These are phyloP conservation scores for Berkeleyomyces rouxiae DNA, from an alignment of 2,329 filamentous ascomycete species.

Conservation along the genomic window DNA sequence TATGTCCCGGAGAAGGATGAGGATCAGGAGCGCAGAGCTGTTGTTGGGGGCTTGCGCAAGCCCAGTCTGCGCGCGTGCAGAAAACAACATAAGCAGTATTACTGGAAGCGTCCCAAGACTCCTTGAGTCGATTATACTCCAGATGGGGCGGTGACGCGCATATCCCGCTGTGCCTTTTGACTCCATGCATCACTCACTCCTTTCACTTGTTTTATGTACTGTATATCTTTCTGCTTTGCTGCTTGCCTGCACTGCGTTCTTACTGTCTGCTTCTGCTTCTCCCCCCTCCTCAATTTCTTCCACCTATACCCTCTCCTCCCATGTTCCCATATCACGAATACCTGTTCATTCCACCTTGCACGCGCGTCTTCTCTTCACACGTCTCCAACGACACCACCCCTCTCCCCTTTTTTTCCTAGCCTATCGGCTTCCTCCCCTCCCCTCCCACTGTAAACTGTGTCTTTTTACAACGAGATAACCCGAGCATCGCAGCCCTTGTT, in stretches of 20 bases:
- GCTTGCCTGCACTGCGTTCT: neutral
- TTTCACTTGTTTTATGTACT: slow-evolving; percentile 1
- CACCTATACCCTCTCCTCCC: neutral
- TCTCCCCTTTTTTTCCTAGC: neutral
- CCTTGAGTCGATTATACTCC: slow-evolving; percentile 25
- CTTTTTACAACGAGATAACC: neutral
- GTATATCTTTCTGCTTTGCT: neutral
- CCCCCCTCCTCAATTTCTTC: neutral
- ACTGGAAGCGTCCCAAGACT: slow-evolving; percentile 48
- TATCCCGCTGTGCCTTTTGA: neutral
- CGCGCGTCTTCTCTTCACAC: neutral
- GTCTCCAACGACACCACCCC: neutral
- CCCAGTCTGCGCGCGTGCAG: slow-evolving; percentile 77
- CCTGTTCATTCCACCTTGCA: neutral
- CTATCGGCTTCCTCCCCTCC: neutral
- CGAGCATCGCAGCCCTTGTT: neutral
- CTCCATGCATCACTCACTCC: neutral
- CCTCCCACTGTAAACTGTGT: neutral
- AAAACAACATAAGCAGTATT: slow-evolving; percentile 88
- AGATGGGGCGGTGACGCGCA: neutral
- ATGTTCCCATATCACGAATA: neutral
- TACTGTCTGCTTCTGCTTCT: neutral
- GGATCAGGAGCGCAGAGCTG: slow-evolving; percentile 61
- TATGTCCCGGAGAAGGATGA: slow-evolving; percentile 78
- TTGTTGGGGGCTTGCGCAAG: slow-evolving; percentile 73